phyloP scores from a whole-genome alignment of 345 rosid species.

The Microthlaspi erraticum region DNA sequence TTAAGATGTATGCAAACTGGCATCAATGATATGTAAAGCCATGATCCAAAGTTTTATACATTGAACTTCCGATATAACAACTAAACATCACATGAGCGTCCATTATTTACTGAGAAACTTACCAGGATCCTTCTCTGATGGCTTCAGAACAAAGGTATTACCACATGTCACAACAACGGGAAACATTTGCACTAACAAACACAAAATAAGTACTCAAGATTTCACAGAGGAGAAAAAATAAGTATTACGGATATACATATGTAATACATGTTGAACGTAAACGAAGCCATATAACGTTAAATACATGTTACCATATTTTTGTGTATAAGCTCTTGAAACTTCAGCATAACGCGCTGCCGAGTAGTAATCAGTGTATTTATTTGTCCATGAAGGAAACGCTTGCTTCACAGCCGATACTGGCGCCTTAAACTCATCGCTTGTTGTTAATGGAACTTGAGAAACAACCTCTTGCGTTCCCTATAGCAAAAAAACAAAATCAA shows the following conservation, averaged over 20 bases:
- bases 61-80: neutral
- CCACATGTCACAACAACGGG: too few relatives aligned
- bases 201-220: neutral
- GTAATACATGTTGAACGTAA: neutral
- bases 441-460: too few relatives aligned
- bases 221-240: neutral
- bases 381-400: too few relatives aligned
- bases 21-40: too few relatives aligned
- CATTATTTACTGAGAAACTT: neutral
- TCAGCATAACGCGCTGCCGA: slow-evolving; percentile 86
- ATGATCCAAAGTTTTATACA: too few relatives aligned
- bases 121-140: slow-evolving; percentile 98
- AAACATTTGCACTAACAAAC: too few relatives aligned
- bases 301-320: slow-evolving; percentile 58
- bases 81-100: neutral
- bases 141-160: slow-evolving; percentile 87
- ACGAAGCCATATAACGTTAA: slow-evolving; percentile 3
- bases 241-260: neutral
- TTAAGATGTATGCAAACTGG: too few relatives aligned
- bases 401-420: too few relatives aligned
- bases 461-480: slow-evolving; percentile 95
- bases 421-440: too few relatives aligned
- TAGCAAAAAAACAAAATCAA: too few relatives aligned
- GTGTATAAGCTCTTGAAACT: too few relatives aligned
- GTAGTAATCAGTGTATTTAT: slow-evolving; percentile 79